Percentiles rank a stretch among this genome's conserved stretches.
Evolutionary conservation across 371 early-diverging fungal species (phyloP).

Genomic region (Saksenaea vasiformis): DNA sequence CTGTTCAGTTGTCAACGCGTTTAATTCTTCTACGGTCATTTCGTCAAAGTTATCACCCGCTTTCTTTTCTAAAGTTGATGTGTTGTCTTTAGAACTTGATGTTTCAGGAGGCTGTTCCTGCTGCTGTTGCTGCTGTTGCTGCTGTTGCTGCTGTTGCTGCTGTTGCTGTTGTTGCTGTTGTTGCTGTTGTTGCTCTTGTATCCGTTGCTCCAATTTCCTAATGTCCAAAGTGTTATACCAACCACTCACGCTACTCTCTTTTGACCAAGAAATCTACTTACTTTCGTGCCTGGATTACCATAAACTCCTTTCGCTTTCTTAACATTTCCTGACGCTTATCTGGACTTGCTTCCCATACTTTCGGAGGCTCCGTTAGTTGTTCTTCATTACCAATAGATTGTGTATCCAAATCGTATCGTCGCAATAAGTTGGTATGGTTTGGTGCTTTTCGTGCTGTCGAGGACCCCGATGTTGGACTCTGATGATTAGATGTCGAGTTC

Average conservation of each 20-base stretch:
- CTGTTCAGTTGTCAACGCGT: conserved; percentile 41
- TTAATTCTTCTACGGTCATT: conserved; percentile 49
- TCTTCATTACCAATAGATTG: conserved; percentile 24
- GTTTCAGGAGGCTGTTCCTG: not conserved
- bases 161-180: conserved; percentile 20
- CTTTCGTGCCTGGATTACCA: conserved; percentile 88
- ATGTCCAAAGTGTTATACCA: not conserved
- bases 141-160: conserved; percentile 6
- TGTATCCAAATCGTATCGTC: conserved; percentile 56
- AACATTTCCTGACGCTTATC: conserved; percentile 77
- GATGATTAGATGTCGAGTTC: conserved; percentile 15
- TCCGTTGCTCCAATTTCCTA: conserved; percentile 30
- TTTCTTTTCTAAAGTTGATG: not conserved
- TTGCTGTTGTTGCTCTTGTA: conserved; percentile 33
- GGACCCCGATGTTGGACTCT: conserved; percentile 37
- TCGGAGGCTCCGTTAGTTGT: conserved; percentile 63
- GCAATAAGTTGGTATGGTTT: conserved; percentile 46
- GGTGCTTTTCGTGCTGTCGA: conserved; percentile 36
- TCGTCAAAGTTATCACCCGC: conserved; percentile 28
- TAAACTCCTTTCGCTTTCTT: conserved; percentile 81
- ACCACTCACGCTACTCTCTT: not conserved
- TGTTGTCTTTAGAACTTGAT: not conserved
- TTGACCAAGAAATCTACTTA: conserved; percentile 28
- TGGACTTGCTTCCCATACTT: conserved; percentile 78
- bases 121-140: not conserved